A percentile compares a stretch with the other conserved stretches of the same genome.
phyloP scores from a whole-genome alignment of 371 early-diverging fungal species.

The Saksenaea oblongispora region DNA sequence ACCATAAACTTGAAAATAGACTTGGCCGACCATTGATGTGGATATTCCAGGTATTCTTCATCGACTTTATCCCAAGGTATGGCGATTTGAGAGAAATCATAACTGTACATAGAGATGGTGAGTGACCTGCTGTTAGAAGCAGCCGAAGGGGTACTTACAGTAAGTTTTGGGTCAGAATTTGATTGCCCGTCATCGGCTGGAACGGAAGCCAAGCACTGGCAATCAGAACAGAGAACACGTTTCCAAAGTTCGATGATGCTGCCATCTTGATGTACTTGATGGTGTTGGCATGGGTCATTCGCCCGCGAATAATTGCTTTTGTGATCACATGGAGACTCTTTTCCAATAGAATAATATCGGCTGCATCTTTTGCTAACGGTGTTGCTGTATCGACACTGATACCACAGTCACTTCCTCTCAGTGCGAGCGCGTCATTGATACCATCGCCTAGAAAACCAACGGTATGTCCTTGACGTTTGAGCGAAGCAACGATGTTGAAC shows the following conservation, averaged over 20 bases:
- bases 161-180: constrained; percentile 38
- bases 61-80: constrained; percentile 49
- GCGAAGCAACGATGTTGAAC: constrained; percentile 38
- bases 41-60: constrained; percentile 32
- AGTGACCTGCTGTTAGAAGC: background rate
- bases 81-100: constrained; percentile 26
- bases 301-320: constrained; percentile 39
- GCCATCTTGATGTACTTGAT: constrained; percentile 44
- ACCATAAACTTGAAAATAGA: constrained; percentile 43
- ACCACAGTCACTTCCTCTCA: constrained; percentile 85
- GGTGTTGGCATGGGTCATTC: constrained; percentile 17
- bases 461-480: constrained; percentile 43
- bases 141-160: constrained; percentile 25
- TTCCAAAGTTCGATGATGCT: constrained; percentile 45
- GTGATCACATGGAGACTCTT: constrained; percentile 37
- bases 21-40: constrained; percentile 37
- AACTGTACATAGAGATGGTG: background rate
- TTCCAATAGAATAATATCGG: constrained; percentile 62
- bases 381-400: constrained; percentile 82
- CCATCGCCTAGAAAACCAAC: constrained; percentile 89
- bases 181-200: constrained; percentile 39
- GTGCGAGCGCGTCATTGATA: constrained; percentile 92
- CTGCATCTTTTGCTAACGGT: constrained; percentile 83
- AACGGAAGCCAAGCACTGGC: constrained; percentile 47
- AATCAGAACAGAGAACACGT: constrained; percentile 41